phyloP scores from a whole-genome alignment of 306 rosid species.

The Hippophae gyantsensis region DNA sequence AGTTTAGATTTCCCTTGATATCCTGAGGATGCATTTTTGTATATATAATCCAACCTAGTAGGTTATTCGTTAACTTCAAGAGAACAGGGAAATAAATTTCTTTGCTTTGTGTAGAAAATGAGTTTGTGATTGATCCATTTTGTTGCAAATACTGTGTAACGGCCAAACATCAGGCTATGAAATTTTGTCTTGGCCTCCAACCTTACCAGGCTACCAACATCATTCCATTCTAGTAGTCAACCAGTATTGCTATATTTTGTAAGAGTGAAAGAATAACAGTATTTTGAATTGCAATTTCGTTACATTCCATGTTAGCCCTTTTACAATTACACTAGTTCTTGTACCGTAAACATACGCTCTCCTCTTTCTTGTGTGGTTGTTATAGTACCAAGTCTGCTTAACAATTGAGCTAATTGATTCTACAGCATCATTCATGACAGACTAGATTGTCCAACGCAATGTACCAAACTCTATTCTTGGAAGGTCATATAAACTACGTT shows the following conservation, averaged over 20 bases:
- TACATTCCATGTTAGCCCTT: no score
- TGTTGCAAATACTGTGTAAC: slow-evolving; percentile 13
- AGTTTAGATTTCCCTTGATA: slow-evolving; percentile 9
- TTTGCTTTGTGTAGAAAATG: slow-evolving; percentile 2
- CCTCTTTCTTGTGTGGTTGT: no score
- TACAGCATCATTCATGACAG: no score
- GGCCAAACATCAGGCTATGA: slow-evolving; percentile 19
- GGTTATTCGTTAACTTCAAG: slow-evolving; percentile 18
- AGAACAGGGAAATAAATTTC: slow-evolving; percentile 15
- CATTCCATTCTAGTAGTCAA: slow-evolving; percentile 4
- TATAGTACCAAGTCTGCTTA: no score
- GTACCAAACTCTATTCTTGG: no score
- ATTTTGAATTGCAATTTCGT: no score
- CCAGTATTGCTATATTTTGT: neutral
- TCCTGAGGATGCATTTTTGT: slow-evolving; percentile 14
- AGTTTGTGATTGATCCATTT: slow-evolving; percentile 12
- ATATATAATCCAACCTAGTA: slow-evolving; percentile 15
- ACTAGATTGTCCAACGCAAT: neutral
- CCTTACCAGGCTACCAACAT: slow-evolving; percentile 3
- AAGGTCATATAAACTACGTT: no score
- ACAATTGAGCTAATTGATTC: no score
- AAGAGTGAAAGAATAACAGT: neutral
- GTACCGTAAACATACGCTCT: no score
- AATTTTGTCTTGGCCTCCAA: slow-evolving; percentile 18
- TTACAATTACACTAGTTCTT: no score